Evolutionary conservation across 345 rosid genomes (phyloP).

Genomic region (Brassica incana): DNA sequence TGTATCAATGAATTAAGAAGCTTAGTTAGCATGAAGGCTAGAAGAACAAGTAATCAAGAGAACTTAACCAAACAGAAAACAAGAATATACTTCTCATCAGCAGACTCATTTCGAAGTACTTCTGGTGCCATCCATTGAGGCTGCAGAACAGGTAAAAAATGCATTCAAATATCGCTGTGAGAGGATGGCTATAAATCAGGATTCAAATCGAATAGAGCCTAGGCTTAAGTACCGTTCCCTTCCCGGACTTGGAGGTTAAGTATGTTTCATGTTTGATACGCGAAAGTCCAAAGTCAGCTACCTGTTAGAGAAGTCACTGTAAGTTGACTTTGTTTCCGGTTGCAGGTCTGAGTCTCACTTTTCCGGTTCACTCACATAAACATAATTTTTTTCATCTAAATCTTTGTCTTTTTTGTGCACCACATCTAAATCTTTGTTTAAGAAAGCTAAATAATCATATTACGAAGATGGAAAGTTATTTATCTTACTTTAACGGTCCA

Average conservation of each 20-base stretch:
- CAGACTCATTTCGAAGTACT: constrained; percentile 92
- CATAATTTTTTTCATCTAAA: background rate
- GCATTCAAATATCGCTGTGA: background rate
- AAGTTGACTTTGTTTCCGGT: constrained; percentile 4
- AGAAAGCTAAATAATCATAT: background rate
- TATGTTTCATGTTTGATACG: constrained; percentile 88
- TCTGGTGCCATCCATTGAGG: constrained; percentile 99
- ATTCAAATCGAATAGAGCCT: background rate
- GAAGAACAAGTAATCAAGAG: background rate
- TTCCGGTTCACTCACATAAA: background rate
- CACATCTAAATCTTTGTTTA: background rate
- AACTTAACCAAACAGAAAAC: constrained; percentile 17
- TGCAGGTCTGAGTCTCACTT: background rate
- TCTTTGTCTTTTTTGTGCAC: background rate
- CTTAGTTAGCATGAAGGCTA: constrained; percentile 15
- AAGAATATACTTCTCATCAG: constrained; percentile 83
- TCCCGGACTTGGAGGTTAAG: constrained; percentile 76
- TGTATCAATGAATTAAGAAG: constrained; percentile 36
- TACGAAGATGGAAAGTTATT: background rate
- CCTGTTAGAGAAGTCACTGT: constrained; percentile 48
- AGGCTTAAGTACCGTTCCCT: constrained; percentile 71
- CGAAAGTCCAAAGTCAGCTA: constrained; percentile 97
- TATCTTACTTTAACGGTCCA: constrained; percentile 88
- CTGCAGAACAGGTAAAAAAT: constrained; percentile 44
- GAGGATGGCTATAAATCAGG: background rate